These are phyloP conservation scores for Cyberlindnera saturnus DNA, from an alignment of 805 yeast species.

Conservation along the genomic window DNA sequence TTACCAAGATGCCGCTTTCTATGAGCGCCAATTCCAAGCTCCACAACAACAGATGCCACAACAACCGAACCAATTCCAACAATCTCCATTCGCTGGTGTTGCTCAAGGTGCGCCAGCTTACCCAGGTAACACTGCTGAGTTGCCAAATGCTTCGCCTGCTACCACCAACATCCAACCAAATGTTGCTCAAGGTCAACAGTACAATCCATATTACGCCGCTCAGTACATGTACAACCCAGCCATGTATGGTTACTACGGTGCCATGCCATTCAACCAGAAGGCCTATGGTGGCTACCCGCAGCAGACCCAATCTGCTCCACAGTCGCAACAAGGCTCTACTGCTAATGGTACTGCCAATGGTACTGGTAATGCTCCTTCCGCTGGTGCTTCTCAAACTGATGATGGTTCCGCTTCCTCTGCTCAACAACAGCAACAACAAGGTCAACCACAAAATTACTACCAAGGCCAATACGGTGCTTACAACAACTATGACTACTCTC, in stretches of 20 bases:
- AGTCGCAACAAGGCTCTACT: constrained; percentile 1
- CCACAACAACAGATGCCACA: constrained; percentile 9
- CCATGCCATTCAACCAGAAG: constrained; percentile 1
- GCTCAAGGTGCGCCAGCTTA: constrained; percentile 18
- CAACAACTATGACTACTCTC: constrained; percentile 5
- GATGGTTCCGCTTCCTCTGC: not conserved
- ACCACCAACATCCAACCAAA: constrained; percentile 24
- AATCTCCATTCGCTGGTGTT: constrained; percentile 22
- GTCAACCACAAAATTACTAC: constrained; percentile 1
- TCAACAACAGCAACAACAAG: constrained; percentile 10
- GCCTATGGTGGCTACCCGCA: constrained; percentile 3
- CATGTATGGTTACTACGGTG: constrained; percentile 7
- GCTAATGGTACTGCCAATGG: not conserved
- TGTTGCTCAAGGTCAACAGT: constrained; percentile 19
- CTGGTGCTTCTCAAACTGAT: not conserved
- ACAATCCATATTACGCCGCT: constrained; percentile 16
- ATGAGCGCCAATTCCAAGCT: constrained; percentile 1
- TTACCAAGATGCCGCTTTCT: constrained; percentile 6
- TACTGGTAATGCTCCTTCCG: constrained; percentile 5
- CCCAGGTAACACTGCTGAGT: constrained; percentile 12
- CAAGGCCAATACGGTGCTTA: constrained; percentile 2
- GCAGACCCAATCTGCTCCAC: constrained; percentile 3
- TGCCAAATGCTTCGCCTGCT: constrained; percentile 23
- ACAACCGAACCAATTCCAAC: constrained; percentile 20
- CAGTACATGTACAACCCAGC: constrained; percentile 23